Base-by-base conservation (phyloP, 768 basidiomycete genomes). In the Lentinus brumalis region DNA sequence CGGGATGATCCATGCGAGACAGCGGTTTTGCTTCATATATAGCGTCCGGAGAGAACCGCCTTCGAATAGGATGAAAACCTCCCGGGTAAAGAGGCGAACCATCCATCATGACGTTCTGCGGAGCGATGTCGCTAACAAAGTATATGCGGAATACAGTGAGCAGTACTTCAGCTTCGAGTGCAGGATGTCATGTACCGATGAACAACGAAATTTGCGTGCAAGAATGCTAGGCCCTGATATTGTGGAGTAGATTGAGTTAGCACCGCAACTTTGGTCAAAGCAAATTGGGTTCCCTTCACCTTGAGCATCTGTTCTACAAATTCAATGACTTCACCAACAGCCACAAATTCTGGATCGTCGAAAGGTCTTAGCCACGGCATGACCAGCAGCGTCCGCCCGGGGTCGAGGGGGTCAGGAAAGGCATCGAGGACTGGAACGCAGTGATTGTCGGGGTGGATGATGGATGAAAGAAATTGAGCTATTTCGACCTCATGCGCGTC, bases 1-100 rank as follows among this genome's bases (percentile, higher is more conserved):
- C 76, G 5, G 77, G 70, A 45, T 73, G 63, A 35, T 73, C 70
- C n/a, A 72, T 73, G 30, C 77, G 70, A 3, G 73, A 63, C 10
- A 74, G 61, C 0, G 74, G 73, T 14, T 54, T 47, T 14, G 76
- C 53, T 2, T 66, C 60, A 0, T 71, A 62, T 2, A 71, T 75
- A 56, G 78, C 76, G 0, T 69, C 69, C 15, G 76, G 64, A 38
- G 57, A 70, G 44, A 71, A 65, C 1, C 68, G 64, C 15, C 71
- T 26, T 26, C 21, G 65, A 10, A 75, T 40, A 6, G 67, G 67
- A 54, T 68, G 67, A 16, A 64, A 60, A 14, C 63, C 67, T 5
- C 53, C 2, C 0, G 67, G 67, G 32, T 57, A 68, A 5, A 68
- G 31, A 2, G 65, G 46, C 1, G 44, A 45, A 1, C 56, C 67